phyloP scores from a whole-genome alignment of 805 yeast species.

The Cyberlindnera saturnus region DNA sequence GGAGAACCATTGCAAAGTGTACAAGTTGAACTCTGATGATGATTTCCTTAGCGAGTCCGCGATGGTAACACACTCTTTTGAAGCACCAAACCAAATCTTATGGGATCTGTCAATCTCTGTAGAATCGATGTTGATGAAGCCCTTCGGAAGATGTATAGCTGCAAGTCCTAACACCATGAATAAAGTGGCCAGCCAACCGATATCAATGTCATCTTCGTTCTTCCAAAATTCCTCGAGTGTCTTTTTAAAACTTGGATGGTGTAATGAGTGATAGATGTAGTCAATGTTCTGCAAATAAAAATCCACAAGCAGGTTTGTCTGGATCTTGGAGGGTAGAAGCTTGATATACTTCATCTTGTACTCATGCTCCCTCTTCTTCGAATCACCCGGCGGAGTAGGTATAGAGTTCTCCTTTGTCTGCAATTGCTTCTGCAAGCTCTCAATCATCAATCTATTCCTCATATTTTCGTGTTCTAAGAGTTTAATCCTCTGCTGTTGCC shows the following conservation, averaged over 20 bases:
- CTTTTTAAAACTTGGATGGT: constrained; percentile 22
- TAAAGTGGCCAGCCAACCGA: constrained; percentile 21
- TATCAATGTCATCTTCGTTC: constrained; percentile 15
- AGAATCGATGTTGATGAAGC: constrained; percentile 20
- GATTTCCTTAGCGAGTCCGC: constrained; percentile 13
- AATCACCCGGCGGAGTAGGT: background rate
- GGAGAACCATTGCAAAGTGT: constrained; percentile 22
- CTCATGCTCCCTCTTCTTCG: constrained; percentile 3
- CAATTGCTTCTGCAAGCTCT: background rate
- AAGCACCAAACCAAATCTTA: constrained; percentile 24
- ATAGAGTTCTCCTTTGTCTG: background rate
- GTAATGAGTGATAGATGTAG: constrained; percentile 26
- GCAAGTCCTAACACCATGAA: constrained; percentile 22
- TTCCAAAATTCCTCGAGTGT: constrained; percentile 17
- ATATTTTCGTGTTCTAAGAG: background rate
- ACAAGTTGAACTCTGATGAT: constrained; percentile 12
- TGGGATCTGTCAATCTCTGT: constrained; percentile 21
- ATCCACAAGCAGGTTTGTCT: constrained; percentile 20
- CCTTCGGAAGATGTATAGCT: constrained; percentile 24
- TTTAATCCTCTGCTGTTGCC: background rate
- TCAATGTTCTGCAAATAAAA: constrained; percentile 24
- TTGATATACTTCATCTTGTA: constrained; percentile 15
- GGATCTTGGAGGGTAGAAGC: constrained; percentile 20
- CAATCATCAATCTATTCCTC: background rate
- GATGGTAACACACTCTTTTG: constrained; percentile 18